A percentile compares a stretch with the other conserved stretches of the same genome.
phyloP scores from a whole-genome alignment of 1,284 basidiomycete species.

The Leccinum cinnamomeum region DNA sequence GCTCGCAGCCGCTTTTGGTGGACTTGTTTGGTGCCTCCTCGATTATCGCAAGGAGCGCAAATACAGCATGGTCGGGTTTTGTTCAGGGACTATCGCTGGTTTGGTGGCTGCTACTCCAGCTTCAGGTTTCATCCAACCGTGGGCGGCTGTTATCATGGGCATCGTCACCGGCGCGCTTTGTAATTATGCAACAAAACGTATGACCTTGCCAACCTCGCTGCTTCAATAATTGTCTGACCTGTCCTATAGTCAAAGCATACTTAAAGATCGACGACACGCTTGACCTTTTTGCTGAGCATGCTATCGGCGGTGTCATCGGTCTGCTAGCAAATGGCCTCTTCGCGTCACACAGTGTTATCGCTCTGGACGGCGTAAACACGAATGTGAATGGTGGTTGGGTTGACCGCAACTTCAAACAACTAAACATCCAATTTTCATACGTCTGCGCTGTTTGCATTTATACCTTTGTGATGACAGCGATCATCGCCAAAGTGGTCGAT shows the following conservation, averaged over 20 bases:
- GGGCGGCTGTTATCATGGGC: constrained; percentile 79
- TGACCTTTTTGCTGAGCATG: constrained; percentile 90
- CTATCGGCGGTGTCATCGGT: constrained; percentile 86
- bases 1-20: constrained; percentile 73
- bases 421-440: constrained; percentile 86
- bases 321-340: constrained; percentile 81
- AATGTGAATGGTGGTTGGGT: constrained; percentile 71
- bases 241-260: constrained; percentile 58
- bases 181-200: constrained; percentile 87
- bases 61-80: constrained; percentile 88
- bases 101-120: constrained; percentile 90
- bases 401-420: constrained; percentile 66
- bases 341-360: constrained; percentile 60
- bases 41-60: constrained; percentile 84
- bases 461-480: constrained; percentile 67
- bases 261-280: constrained; percentile 79
- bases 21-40: constrained; percentile 86
- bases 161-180: constrained; percentile 73
- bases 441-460: constrained; percentile 68
- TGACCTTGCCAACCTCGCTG: constrained; percentile 30
- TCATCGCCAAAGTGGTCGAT: constrained; percentile 71
- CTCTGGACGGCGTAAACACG: constrained; percentile 76
- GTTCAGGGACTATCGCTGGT: constrained; percentile 83
- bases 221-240: constrained; percentile 8
- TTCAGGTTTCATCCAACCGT: constrained; percentile 63